Evolutionary conservation across 345 rosid species (phyloP), one percentile per base, ranked within the genome.

Genomic region (Noccaea bulbosa): DNA sequence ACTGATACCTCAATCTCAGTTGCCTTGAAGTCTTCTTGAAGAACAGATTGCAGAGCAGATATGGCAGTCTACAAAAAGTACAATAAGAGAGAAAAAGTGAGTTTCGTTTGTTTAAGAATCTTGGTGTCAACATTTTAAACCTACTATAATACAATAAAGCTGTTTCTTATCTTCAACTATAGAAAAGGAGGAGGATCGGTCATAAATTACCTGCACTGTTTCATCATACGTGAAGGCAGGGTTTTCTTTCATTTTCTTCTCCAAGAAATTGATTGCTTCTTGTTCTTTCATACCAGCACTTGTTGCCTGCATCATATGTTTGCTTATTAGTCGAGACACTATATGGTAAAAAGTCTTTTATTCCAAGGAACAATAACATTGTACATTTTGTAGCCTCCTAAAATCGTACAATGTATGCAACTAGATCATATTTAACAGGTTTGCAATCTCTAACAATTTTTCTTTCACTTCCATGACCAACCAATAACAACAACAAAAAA

Each of bases 271-370:
- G 72, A 95, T 87, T 33, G 99, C 98, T 81, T 95, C 99, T 78
- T 95, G 99, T 70, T 95, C 99, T 79, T 92, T 95, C 61, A 86
- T 81, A 65, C 99, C 99, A 73, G 97, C 98, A 72, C 99, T 92
- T 30, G 99, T 95, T 50, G 98, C 99, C 98, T 95, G 83, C 41
- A 84, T 40, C 48, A 64, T 41, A 39, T 14, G 24, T 62, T 54
- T 38, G 10, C 52, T 38, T 47, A 41, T 62, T 60, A 67, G 55
- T 51, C 10, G 46, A 72, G 41, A 65, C 8, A 56, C 17, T 58
- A 11, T 30, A 37, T 52, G n/a, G 40, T 0, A 12, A 14, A 17
- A 53, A 51, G 17, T 20, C 58, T 12, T 11, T 50, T 11, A 14
- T 32, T 33, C 30, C 38, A 50, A 2, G 46, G 11, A 50, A 35